Conservation (phyloP, 345 rosid genomes). For the Erucastrum elatum region DNA sequence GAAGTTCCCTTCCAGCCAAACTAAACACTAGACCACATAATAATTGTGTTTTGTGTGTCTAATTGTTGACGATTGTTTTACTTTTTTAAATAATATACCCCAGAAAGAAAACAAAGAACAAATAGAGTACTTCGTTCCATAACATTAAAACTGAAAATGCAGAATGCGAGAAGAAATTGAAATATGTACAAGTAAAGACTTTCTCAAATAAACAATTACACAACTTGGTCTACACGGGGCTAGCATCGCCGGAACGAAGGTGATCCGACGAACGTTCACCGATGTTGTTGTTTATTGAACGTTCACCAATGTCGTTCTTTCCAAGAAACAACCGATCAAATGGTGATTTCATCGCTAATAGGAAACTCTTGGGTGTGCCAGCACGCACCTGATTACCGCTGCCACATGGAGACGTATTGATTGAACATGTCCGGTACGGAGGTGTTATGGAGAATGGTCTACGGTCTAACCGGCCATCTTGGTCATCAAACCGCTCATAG, state of each 20-base stretch:
- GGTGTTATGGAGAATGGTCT: constrained; percentile 47
- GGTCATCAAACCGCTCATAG: constrained; percentile 57
- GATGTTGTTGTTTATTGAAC: constrained; percentile 22
- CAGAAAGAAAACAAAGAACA: background rate
- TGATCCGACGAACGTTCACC: constrained; percentile 52
- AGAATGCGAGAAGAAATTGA: background rate
- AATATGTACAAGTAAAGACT: constrained; percentile 17
- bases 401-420: constrained; percentile 29
- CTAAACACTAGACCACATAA: background rate
- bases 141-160: background rate
- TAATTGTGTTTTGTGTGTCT: background rate
- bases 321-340: constrained; percentile 43
- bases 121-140: background rate
- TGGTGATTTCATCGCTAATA: constrained; percentile 44
- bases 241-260: constrained; percentile 40
- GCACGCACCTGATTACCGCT: constrained; percentile 35
- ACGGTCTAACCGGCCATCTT: constrained; percentile 42
- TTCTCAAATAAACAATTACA: constrained; percentile 19
- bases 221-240: constrained; percentile 18
- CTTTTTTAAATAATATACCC: too few relatives aligned
- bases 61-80: background rate
- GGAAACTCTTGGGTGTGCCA: constrained; percentile 41
- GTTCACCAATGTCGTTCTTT: constrained; percentile 25
- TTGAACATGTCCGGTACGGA: constrained; percentile 47
- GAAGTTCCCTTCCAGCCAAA: background rate